A percentile compares a stretch with the other conserved stretches of the same genome.
Conservation (phyloP, 2,329 filamentous ascomycete genomes). For the Aspergillus alliaceus region DNA sequence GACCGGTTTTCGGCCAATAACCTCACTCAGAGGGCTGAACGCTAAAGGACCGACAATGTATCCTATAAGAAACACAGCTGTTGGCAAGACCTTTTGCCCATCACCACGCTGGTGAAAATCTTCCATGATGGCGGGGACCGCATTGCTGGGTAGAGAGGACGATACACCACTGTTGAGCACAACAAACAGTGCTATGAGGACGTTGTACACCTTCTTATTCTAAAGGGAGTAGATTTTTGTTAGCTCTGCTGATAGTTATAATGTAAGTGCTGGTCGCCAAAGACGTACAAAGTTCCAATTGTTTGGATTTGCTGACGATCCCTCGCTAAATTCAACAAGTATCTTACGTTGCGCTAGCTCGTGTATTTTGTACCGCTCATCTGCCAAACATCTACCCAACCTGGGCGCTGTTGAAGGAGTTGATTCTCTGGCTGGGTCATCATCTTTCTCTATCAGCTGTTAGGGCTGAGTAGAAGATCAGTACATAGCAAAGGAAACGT, state of each 20-base stretch:
- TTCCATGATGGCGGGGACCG: conserved; percentile 36
- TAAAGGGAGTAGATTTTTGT: neutral
- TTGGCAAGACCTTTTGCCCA: conserved; percentile 34
- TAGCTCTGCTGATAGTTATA: neutral
- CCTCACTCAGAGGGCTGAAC: conserved; percentile 46
- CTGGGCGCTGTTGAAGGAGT: neutral
- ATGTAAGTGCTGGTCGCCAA: neutral
- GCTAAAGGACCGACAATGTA: conserved; percentile 43
- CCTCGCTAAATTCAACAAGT: conserved; percentile 27
- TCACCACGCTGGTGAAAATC: conserved; percentile 30
- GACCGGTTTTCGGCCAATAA: conserved; percentile 40
- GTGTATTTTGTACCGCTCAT: conserved; percentile 20
- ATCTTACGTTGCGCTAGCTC: conserved; percentile 20
- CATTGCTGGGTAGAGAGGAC: conserved; percentile 40
- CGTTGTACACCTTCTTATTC: conserved; percentile 30
- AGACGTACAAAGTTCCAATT: conserved; percentile 30
- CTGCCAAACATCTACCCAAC: neutral
- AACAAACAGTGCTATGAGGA: conserved; percentile 23
- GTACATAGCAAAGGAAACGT: neutral
- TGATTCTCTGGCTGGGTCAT: neutral
- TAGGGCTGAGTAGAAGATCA: neutral
- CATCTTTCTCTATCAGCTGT: neutral
- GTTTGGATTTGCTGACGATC: conserved; percentile 23
- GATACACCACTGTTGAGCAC: conserved; percentile 42
- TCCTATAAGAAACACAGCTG: conserved; percentile 38